phyloP scores from a whole-genome alignment of 352 stramenopile species.

The Globisporangium solare region DNA sequence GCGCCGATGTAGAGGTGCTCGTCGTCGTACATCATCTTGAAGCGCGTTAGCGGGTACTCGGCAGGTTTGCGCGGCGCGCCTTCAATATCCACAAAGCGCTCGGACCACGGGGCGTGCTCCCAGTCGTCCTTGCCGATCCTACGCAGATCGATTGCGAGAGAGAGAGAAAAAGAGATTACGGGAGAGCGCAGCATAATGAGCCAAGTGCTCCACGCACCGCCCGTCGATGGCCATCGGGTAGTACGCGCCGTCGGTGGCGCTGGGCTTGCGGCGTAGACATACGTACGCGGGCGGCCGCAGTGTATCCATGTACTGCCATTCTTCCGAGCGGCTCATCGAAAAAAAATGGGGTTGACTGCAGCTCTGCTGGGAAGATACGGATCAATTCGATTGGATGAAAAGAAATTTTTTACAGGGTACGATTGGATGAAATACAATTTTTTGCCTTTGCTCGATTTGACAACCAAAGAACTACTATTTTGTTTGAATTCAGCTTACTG shows the following conservation, averaged over 20 bases:
- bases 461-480: too few species aligned
- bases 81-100: conserved; percentile 79
- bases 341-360: too few species aligned
- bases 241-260: conserved; percentile 16
- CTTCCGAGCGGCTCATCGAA: conserved; percentile 3
- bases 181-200: not conserved
- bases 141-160: not conserved
- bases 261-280: conserved; percentile 44
- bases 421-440: too few species aligned
- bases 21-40: conserved; percentile 86
- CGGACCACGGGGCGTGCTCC: conserved; percentile 60
- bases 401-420: too few species aligned
- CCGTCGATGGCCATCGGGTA: conserved; percentile 45
- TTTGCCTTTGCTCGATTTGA: too few species aligned
- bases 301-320: conserved; percentile 54
- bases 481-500: too few species aligned
- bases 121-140: conserved; percentile 68
- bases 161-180: not conserved
- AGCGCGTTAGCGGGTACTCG: conserved; percentile 42
- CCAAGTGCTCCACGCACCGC: conserved; percentile 20
- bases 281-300: conserved; percentile 65
- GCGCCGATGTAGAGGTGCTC: conserved; percentile 63
- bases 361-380: too few species aligned
- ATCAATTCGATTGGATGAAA: too few species aligned
- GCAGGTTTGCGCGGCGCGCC: conserved; percentile 34